These are phyloP conservation scores for Flaveria trinervia DNA, from an alignment of 129 eudicot genomes.

Conservation along the genomic window DNA sequence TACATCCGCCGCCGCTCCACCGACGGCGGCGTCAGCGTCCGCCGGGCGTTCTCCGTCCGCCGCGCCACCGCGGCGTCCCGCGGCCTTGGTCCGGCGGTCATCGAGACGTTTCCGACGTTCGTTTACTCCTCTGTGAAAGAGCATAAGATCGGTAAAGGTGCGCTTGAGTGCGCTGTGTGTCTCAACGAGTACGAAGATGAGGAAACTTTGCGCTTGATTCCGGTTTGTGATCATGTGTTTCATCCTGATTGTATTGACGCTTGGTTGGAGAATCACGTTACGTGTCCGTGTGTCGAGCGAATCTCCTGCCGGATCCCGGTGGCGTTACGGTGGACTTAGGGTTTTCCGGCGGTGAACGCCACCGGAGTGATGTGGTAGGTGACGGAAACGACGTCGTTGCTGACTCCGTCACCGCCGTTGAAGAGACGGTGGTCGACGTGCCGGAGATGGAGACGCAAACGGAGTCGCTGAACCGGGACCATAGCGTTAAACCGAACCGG, in stretches of 20 bases:
- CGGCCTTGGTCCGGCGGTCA: constrained; percentile 49
- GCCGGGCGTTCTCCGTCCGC: constrained; percentile 15
- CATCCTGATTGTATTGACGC: constrained; percentile 58
- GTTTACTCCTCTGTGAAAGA: constrained; percentile 52
- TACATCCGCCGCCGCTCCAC: constrained; percentile 43
- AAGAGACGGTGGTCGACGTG: constrained; percentile 6
- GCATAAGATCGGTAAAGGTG: constrained; percentile 43
- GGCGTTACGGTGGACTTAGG: constrained; percentile 5
- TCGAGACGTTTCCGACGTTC: constrained; percentile 55
- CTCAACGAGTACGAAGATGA: constrained; percentile 55
- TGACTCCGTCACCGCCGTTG: constrained; percentile 7
- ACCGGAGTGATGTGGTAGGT: neutral
- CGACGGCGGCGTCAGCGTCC: constrained; percentile 8
- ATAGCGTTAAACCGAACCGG: constrained; percentile 27
- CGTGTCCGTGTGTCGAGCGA: constrained; percentile 68
- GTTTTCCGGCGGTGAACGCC: neutral
- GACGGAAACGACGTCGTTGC: constrained; percentile 13
- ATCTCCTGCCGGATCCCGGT: constrained; percentile 37
- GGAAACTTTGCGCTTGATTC: constrained; percentile 47
- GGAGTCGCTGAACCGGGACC: constrained; percentile 23
- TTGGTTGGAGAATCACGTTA: constrained; percentile 56
- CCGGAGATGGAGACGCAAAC: constrained; percentile 10
- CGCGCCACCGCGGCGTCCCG: constrained; percentile 26
- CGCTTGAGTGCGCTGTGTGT: constrained; percentile 62
- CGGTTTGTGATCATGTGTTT: constrained; percentile 57